These are phyloP conservation scores for Quercus parvula DNA, from an alignment of 306 rosid species.

Conservation along the genomic window DNA sequence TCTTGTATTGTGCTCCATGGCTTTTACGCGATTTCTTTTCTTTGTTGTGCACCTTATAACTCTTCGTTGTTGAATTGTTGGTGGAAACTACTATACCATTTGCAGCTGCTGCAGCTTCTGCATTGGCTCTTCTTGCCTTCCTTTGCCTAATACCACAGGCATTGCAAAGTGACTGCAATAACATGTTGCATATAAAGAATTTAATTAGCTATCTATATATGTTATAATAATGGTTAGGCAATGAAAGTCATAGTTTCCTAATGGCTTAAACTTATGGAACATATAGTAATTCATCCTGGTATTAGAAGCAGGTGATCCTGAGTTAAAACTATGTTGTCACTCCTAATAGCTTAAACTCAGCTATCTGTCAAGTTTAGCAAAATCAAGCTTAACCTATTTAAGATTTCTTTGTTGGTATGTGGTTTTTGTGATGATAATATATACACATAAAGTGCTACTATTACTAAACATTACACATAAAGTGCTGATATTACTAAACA, in stretches of 20 bases:
- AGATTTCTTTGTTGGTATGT: background rate
- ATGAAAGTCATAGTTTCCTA: too few relatives aligned
- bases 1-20: slow-evolving; percentile 34
- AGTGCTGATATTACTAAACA: background rate
- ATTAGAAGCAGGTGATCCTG: too few relatives aligned
- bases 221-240: too few relatives aligned
- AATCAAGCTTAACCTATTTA: background rate
- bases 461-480: background rate
- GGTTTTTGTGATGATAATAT: background rate
- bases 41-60: slow-evolving; percentile 35
- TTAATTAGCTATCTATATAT: too few relatives aligned
- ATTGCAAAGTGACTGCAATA: slow-evolving; percentile 87
- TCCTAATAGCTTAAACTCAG: too few relatives aligned
- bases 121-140: slow-evolving; percentile 78
- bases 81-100: slow-evolving; percentile 9
- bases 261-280: too few relatives aligned
- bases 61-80: slow-evolving; percentile 15
- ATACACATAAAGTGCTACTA: background rate
- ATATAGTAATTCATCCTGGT: too few relatives aligned
- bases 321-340: too few relatives aligned
- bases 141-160: slow-evolving; percentile 91
- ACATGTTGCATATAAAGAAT: background rate
- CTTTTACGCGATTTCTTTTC: slow-evolving; percentile 42
- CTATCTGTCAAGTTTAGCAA: background rate
- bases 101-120: slow-evolving; percentile 46